A percentile compares a stretch with the other conserved stretches of the same genome.
Conservation (phyloP, 257 asterid genomes). For the Primulina tabacum region DNA sequence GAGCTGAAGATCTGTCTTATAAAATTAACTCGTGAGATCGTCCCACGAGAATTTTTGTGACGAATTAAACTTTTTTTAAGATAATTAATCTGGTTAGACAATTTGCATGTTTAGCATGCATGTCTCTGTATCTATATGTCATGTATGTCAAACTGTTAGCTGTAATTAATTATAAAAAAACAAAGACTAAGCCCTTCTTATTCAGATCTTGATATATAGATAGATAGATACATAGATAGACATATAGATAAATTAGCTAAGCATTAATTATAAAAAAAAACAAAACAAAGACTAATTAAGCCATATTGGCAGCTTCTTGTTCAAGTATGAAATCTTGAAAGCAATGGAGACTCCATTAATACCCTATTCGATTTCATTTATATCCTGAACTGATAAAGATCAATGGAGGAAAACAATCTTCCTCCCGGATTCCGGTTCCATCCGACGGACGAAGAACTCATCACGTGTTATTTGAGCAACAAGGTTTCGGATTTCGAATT, state of each 20-base stretch:
- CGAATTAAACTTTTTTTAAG: too few species aligned
- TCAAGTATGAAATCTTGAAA: conserved; percentile 40
- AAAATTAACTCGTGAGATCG: too few species aligned
- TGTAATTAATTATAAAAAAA: conserved; percentile 44
- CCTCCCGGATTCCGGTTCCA: conserved; percentile 92
- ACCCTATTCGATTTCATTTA: neutral
- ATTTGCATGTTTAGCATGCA: too few species aligned
- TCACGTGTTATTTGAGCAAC: conserved; percentile 56
- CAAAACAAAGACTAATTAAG: conserved; percentile 32
- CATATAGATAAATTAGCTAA: too few species aligned
- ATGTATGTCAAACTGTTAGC: conserved; percentile 82
- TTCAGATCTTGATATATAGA: conserved; percentile 33
- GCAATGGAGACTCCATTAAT: conserved; percentile 32
- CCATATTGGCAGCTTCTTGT: conserved; percentile 43
- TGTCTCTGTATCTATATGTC: conserved; percentile 9
- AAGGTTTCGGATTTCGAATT: conserved; percentile 61
- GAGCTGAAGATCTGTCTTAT: too few species aligned
- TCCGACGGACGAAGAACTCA: conserved; percentile 85
- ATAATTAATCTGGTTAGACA: too few species aligned
- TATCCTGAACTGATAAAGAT: neutral
- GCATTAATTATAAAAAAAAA: conserved; percentile 32
- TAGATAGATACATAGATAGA: too few species aligned
- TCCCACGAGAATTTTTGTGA: too few species aligned
- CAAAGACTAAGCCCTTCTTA: conserved; percentile 49
- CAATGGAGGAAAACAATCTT: conserved; percentile 58